Conservation (phyloP, 768 basidiomycete species). For the Agrocybe chaxingu region DNA sequence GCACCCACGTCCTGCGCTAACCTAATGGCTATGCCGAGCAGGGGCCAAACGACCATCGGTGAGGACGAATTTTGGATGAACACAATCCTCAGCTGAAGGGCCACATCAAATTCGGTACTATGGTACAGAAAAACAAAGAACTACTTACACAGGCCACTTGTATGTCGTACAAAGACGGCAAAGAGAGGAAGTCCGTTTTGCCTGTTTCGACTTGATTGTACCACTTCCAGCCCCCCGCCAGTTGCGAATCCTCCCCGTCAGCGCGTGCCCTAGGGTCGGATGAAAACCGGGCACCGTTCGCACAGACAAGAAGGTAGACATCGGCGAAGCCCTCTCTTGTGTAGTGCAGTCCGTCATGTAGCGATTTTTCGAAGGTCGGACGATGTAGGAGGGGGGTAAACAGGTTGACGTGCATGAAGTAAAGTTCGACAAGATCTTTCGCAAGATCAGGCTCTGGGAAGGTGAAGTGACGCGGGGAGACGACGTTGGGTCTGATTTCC, state of each 20-base stretch:
- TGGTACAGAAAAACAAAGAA: not conserved
- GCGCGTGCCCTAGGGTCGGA: slow-evolving; percentile 49
- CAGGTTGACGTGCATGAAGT: slow-evolving; percentile 52
- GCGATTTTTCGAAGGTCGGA: slow-evolving; percentile 51
- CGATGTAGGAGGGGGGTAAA: slow-evolving; percentile 63
- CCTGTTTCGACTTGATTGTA: slow-evolving; percentile 56
- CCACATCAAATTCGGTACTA: not conserved
- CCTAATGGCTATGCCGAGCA: slow-evolving; percentile 61
- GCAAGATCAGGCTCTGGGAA: slow-evolving; percentile 22
- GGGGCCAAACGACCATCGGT: slow-evolving; percentile 55
- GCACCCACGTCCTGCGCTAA: slow-evolving; percentile 69
- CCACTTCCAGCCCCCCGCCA: slow-evolving; percentile 52
- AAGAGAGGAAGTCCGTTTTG: slow-evolving; percentile 49
- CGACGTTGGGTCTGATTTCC: not conserved
- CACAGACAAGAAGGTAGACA: slow-evolving; percentile 61
- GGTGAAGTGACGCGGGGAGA: slow-evolving; percentile 27
- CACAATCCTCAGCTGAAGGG: slow-evolving; percentile 34
- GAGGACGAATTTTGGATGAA: slow-evolving; percentile 47
- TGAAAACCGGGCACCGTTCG: slow-evolving; percentile 50
- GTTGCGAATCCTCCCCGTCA: slow-evolving; percentile 25
- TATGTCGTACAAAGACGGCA: slow-evolving; percentile 64
- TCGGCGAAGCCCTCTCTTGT: slow-evolving; percentile 45
- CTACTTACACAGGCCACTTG: slow-evolving; percentile 51
- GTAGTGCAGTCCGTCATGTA: slow-evolving; percentile 44
- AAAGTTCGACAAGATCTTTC: slow-evolving; percentile 29